phyloP scores from a whole-genome alignment of 2,329 filamentous ascomycete species.

The Monosporascus ibericus region DNA sequence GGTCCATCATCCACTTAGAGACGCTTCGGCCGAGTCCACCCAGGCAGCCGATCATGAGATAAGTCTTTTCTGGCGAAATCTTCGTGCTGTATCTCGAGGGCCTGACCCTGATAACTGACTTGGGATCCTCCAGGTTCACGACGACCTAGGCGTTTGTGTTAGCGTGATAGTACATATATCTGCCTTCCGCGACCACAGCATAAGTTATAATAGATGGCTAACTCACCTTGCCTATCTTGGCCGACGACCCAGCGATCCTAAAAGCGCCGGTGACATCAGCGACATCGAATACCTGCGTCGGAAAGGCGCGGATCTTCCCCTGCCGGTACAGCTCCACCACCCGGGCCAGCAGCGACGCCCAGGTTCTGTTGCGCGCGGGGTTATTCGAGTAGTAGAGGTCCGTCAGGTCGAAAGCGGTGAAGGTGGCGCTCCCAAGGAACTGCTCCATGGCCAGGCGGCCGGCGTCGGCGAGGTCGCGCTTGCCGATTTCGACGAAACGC shows the following conservation, averaged over 20 bases:
- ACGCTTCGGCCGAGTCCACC: slow-evolving; percentile 1
- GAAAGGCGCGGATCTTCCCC: neutral
- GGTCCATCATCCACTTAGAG: neutral
- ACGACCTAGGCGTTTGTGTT: too few species aligned
- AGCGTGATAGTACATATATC: too few species aligned
- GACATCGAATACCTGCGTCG: slow-evolving; percentile 1
- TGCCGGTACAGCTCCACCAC: neutral
- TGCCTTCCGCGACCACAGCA: too few species aligned
- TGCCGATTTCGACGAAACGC: slow-evolving; percentile 34
- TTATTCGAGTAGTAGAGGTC: slow-evolving; percentile 2
- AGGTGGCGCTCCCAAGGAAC: slow-evolving; percentile 33
- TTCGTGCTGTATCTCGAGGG: neutral
- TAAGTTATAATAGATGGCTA: too few species aligned
- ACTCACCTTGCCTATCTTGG: too few species aligned
- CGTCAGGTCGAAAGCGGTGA: slow-evolving; percentile 31
- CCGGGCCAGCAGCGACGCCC: neutral
- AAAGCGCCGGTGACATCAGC: neutral
- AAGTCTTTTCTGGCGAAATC: slow-evolving; percentile 2
- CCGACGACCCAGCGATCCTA: too few species aligned
- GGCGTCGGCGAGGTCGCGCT: slow-evolving; percentile 27
- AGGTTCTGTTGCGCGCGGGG: neutral
- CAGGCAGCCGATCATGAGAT: slow-evolving; percentile 7
- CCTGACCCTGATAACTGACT: neutral
- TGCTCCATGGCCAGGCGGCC: slow-evolving; percentile 29
- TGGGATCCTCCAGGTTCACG: too few species aligned